Evolutionary conservation across 163 green algal species (phyloP).

Genomic region (Volvox carteri): DNA sequence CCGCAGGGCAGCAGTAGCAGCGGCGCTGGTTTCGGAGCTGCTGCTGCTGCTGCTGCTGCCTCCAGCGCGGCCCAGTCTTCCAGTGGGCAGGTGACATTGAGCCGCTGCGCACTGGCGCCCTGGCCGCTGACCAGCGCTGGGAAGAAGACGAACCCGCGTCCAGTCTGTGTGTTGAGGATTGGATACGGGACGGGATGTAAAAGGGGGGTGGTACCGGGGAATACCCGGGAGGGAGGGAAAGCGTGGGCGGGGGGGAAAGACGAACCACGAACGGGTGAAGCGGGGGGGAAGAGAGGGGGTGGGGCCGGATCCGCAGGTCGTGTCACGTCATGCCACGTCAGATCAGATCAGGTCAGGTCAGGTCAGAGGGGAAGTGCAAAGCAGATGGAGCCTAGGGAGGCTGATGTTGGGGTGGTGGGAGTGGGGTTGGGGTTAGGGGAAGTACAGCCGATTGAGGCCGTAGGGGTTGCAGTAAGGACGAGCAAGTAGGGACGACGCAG

Average conservation of each 20-base stretch:
- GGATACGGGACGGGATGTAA: not conserved
- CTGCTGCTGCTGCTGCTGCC: not conserved
- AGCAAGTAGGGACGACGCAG: too few relatives aligned
- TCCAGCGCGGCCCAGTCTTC: not conserved
- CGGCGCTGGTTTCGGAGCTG: not conserved
- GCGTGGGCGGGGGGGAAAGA: not conserved
- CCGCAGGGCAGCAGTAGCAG: conserved; percentile 1
- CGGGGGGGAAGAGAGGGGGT: not conserved
- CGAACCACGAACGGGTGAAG: too few relatives aligned
- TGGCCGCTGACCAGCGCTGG: not conserved
- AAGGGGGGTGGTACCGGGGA: not conserved
- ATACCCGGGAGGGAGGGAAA: not conserved
- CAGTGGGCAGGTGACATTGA: conserved; percentile 31
- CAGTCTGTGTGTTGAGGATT: not conserved
- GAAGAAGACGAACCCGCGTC: conserved; percentile 17
- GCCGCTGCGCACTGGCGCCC: not conserved
- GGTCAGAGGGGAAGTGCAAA: too few relatives aligned
- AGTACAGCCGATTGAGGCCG: too few relatives aligned
- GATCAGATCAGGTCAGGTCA: too few relatives aligned
- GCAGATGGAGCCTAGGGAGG: too few relatives aligned
- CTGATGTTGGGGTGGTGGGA: too few relatives aligned
- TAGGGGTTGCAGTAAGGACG: too few relatives aligned
- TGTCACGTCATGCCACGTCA: too few relatives aligned
- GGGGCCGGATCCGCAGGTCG: too few relatives aligned
- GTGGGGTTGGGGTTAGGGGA: too few relatives aligned